phyloP scores from a whole-genome alignment of 768 basidiomycete genomes.

The Aureoboletus auriporus region DNA sequence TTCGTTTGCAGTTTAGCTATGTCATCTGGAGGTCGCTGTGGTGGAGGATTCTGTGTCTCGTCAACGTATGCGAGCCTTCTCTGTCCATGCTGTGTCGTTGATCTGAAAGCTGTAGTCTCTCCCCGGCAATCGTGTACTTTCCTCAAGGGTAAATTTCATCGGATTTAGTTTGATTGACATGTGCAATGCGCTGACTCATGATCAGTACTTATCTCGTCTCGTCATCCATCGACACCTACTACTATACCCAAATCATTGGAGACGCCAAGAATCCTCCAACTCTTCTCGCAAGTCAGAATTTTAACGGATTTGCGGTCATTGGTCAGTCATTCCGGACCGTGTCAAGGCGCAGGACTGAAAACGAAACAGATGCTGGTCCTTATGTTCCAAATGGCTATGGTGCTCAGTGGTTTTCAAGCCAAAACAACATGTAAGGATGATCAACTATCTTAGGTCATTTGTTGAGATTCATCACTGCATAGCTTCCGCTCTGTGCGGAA shows the following conservation, averaged over 20 bases:
- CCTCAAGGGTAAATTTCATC: slow-evolving; percentile 50
- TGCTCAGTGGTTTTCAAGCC: slow-evolving; percentile 23
- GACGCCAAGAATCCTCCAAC: slow-evolving; percentile 68
- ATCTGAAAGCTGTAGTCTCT: slow-evolving; percentile 13
- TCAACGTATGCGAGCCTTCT: slow-evolving; percentile 38
- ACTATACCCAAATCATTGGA: slow-evolving; percentile 76
- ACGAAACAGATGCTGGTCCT: slow-evolving; percentile 59
- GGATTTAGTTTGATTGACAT: neutral
- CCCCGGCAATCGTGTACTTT: slow-evolving; percentile 74
- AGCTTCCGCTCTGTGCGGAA: slow-evolving; percentile 74
- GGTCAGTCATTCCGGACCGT: slow-evolving; percentile 36
- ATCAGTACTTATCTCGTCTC: slow-evolving; percentile 65
- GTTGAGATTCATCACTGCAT: slow-evolving; percentile 1
- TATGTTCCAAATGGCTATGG: slow-evolving; percentile 53
- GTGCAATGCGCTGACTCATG: neutral
- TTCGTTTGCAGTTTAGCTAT: slow-evolving; percentile 52
- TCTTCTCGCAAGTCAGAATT: slow-evolving; percentile 54
- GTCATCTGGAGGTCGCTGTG: slow-evolving; percentile 57
- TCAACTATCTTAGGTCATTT: neutral
- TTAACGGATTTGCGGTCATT: slow-evolving; percentile 70
- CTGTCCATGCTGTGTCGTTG: neutral
- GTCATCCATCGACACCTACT: slow-evolving; percentile 61
- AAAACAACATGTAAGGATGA: slow-evolving; percentile 21
- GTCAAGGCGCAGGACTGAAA: neutral
- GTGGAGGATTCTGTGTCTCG: slow-evolving; percentile 41